Base-by-base conservation (phyloP, 805 yeast genomes). In the Lipomyces starkeyi region DNA sequence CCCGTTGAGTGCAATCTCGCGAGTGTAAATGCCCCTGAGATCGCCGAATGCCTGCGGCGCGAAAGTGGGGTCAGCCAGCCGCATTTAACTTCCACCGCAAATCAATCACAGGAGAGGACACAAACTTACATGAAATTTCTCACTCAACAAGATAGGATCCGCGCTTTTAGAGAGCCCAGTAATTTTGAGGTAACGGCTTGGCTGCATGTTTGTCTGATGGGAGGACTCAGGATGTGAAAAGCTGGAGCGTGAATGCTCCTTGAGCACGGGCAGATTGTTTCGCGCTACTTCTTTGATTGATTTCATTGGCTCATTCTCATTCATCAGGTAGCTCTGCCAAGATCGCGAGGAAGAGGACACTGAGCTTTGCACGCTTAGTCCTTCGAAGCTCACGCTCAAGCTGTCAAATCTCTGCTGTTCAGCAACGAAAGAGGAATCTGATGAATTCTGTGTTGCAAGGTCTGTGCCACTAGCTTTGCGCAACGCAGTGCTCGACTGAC, bases 11-110 rank as follows among this genome's bases (percentile, higher is more conserved):
- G 71, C 43, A 14, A 73, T 37, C 37, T 73, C 75, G 37, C 73
- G 66, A 4, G 73, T 63, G 59, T 71, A 71, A 52, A 73, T 62
- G n/a, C 75, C 74, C 43, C 72, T 65, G 58, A 73, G 65, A 32
- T 73, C 75, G 40, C 75, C 75, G 55, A 69, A 68, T 6, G 67
- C 55, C 69, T 68, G 25, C 29, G 63, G n/a, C 58, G 29, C 32
- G 11, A 59, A 20, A 43, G 35, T 43, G 17, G 27, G 32, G 25
- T 35, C 49, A 60, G 29, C 59, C 27, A 27, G 20, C 29, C 58
- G 52, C 58, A 49, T 32, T 47, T 29, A 29, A 49, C 35, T 9
- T 9, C 40, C 9, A 54, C 14, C 7, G 2, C 9, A 11, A 20
- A 49, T 35, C n/a, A 6, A 34, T 13, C 27, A 27, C 32, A 29